Base-by-base conservation (phyloP, 495 filamentous ascomycete species). In the Ascobolus immersus region DNA sequence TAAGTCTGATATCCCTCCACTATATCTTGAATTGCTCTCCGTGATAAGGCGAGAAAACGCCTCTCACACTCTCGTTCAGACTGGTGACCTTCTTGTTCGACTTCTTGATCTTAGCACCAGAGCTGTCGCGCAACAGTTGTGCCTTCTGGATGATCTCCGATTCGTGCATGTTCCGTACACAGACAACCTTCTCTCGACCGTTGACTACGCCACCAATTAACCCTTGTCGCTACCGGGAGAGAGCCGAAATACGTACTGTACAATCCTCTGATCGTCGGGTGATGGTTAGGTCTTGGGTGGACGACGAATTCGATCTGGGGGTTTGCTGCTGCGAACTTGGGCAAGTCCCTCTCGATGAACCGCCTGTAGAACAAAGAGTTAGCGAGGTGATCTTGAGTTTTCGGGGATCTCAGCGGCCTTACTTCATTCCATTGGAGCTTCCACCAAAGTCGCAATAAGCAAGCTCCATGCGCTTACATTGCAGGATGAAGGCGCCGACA, bases 371-470 rank as follows among this genome's bases (percentile, higher is more conserved):
- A 22, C 17, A 9, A 12, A 21, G 20, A 17, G 31, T 34, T 20
- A 30, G 23, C 40, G 7, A 17, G n/a, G 17, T 18, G n/a, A 23
- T 23, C 21, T 38, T 39, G 20, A 35, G 27, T 17, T 13, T 21
- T 29, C 5, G 17, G 39, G 20, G 8, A 40, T 21, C 20, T n/a
- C 11, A 36, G 27, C 34, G n/a, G 28, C 56, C 69, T 44, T 59
- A 91, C 81, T 84, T 81, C 81, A 96, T 93, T 50, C 86, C 86
- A 38, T 56, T 64, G 21, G 82, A 92, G 53, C 74, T 81, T 42
- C 82, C 86, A 4, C 73, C 77, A 64, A 71, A 78, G 60, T 93
- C 80, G 60, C 86, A 92, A 61, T 90, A 96, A 56, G 90, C 77
- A 48, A 96, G 75, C 50, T 91, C 77, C 50, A 96, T 62, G 40